Evolutionary conservation across 2,329 filamentous ascomycete species (phyloP).

Genomic region (Aspergillus pseudotamarii): DNA sequence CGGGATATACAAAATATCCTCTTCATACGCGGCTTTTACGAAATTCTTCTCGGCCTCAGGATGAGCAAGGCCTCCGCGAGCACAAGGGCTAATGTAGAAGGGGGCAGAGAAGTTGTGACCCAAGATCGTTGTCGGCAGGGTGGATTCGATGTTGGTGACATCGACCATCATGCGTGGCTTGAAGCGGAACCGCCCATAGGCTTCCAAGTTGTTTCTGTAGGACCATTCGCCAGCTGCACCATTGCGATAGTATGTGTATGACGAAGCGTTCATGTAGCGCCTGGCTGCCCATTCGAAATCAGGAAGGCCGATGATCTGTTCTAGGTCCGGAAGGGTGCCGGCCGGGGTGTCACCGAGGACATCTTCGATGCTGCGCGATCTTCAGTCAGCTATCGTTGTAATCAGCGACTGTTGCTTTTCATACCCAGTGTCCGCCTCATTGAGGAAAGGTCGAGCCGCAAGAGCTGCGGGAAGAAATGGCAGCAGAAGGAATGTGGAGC

Average conservation of each 20-base stretch:
- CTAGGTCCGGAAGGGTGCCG: slow-evolving; percentile 8
- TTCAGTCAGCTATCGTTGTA: neutral
- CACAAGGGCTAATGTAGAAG: slow-evolving; percentile 16
- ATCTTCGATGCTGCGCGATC: slow-evolving; percentile 3
- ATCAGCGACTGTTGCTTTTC: neutral
- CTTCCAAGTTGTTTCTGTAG: slow-evolving; percentile 16
- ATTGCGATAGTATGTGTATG: slow-evolving; percentile 18
- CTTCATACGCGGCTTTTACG: slow-evolving; percentile 8
- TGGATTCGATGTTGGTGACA: slow-evolving; percentile 13
- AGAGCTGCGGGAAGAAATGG: slow-evolving; percentile 7
- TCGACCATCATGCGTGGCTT: slow-evolving; percentile 13
- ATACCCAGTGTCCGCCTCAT: slow-evolving; percentile 15
- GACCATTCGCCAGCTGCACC: slow-evolving; percentile 17
- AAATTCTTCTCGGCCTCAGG: slow-evolving; percentile 10
- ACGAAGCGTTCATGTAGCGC: slow-evolving; percentile 13
- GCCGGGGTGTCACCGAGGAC: slow-evolving; percentile 11
- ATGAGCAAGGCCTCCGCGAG: slow-evolving; percentile 9
- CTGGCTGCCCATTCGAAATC: slow-evolving; percentile 16
- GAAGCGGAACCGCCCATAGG: slow-evolving; percentile 12
- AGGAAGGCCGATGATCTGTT: slow-evolving; percentile 9
- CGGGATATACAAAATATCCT: slow-evolving; percentile 14
- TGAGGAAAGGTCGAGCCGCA: slow-evolving; percentile 14
- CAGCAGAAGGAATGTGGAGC: slow-evolving; percentile 5
- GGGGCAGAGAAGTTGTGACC: slow-evolving; percentile 17
- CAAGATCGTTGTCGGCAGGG: slow-evolving; percentile 10